Base-by-base conservation (phyloP, 805 yeast genomes). In the Naumovozyma dairenensis region DNA sequence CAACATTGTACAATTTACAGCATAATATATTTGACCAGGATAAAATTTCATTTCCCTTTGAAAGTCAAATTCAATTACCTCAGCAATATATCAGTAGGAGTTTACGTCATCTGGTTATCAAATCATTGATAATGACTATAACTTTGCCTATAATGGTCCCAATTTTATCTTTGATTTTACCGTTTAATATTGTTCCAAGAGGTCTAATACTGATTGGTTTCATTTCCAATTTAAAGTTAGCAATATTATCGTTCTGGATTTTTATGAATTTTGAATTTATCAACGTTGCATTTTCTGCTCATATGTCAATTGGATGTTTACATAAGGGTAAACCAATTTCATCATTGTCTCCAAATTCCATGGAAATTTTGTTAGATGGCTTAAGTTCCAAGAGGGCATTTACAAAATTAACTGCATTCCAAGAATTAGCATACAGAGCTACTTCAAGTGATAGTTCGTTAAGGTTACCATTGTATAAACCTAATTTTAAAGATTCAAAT, bases 261-360 rank as follows among this genome's bases (percentile, higher is more conserved):
- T 25, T 48, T 64, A 24, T 44, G 53, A 38, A 51, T 8, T 72
- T 80, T 72, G 86, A 80, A 46, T 29, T 68, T 6, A 51, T 70
- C 16, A 77, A 77, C 48, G 67, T 71, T 36, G 57, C 75, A 1
- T 80, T 70, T 49, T 65, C 74, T 46, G 79, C 80, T 2, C 80
- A 78, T 49, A 67, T 82, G 36, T 68, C 79, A 10, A 68, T 79
- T 42, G 89, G 92, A 2, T 80, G 89, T 51, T 49, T 81, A 33
- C 79, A 77, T 45, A 76, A 78, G 31, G 74, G 72, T 14, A 72
- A 71, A 37, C 72, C 83, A 14, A 64, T 81, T 6, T 71, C 61
- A 1, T 39, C 79, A 29, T 55, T 71, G 9, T 68, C 72, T 19
- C 67, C 80, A 12, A 59, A 77, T 0, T 86, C 84, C 6, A 60